Conservation (phyloP, 768 basidiomycete genomes). For the Boletus barrowsii region DNA sequence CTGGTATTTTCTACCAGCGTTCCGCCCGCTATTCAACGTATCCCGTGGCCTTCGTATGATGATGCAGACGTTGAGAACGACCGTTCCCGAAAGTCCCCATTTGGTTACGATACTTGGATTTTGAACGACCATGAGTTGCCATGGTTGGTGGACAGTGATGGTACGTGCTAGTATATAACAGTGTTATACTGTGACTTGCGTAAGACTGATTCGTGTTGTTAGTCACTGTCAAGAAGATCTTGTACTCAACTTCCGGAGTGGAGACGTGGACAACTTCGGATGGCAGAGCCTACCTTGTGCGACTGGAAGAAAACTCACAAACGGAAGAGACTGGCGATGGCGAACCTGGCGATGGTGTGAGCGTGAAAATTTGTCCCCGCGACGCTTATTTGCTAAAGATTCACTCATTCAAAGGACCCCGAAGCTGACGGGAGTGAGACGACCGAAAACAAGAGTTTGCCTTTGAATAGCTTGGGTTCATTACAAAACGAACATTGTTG, state of each 20-base stretch:
- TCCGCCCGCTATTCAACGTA: slow-evolving; percentile 76
- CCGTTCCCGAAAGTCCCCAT: slow-evolving; percentile 34
- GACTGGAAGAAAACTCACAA: slow-evolving; percentile 45
- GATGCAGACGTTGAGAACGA: slow-evolving; percentile 37
- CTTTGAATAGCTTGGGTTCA: slow-evolving; percentile 5
- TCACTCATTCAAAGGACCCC: slow-evolving; percentile 6
- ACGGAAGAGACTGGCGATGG: slow-evolving; percentile 36
- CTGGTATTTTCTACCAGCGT: slow-evolving; percentile 71
- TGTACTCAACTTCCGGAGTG: slow-evolving; percentile 53
- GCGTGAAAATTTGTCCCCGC: slow-evolving; percentile 7
- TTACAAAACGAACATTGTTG: slow-evolving; percentile 36
- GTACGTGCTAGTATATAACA: slow-evolving; percentile 37
- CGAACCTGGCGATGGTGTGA: slow-evolving; percentile 48
- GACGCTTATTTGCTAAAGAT: slow-evolving; percentile 2
- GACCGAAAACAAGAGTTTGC: slow-evolving; percentile 4
- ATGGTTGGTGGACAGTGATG: slow-evolving; percentile 74
- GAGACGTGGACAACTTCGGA: slow-evolving; percentile 88
- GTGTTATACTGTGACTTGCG: background rate
- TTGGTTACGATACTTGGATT: slow-evolving; percentile 67
- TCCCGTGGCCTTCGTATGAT: slow-evolving; percentile 72
- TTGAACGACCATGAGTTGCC: slow-evolving; percentile 62
- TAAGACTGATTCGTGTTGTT: background rate
- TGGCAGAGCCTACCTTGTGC: slow-evolving; percentile 77
- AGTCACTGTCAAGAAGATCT: slow-evolving; percentile 71
- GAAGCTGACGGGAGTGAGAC: slow-evolving; percentile 1